Base-by-base conservation (phyloP, 2,329 filamentous ascomycete genomes). In the Rutstroemia sp. region DNA sequence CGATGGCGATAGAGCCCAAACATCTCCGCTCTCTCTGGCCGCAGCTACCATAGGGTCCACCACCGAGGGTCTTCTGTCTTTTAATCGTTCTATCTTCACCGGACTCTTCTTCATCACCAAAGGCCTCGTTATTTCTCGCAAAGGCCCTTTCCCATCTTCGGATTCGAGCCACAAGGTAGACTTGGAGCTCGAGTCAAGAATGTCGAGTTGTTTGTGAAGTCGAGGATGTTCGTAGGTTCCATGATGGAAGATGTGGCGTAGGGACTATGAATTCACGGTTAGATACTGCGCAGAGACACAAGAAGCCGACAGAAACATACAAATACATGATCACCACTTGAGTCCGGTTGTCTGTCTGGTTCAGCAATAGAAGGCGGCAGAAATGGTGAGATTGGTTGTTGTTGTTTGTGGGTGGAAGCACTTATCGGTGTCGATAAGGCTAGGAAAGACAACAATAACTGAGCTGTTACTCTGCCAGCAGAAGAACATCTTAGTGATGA, bases 231-330 rank as follows among this genome's bases (percentile, higher is more conserved):
- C 75, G 70, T 92, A 81, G 42, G 89, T 88, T 57, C 92, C 92
- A 73, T 96, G 92, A 70, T 96, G 92, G 73, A 89, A 94, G 67
- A 97, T 86, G 72, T 99, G 92, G 65, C 90, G 86, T 56, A 99
- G 81, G 6, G 79, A 84, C 75, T 79, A 70, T 48, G 30, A 44
- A 42, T 38, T 56, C 34, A 49, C 14, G 21, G 55, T 64, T 47
- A 66, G 63, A 42, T 14, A 34, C 12, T 34, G 30, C 9, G 30
- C 30, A 34, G 30, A 30, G 27, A 34, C 30, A 34, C 30, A 12
- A 4, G 12, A 34, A 14, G 9, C 12, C 19, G 49, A 25, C n/a
- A 45, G 17, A 10, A 27, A 68, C 73, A 62, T 67, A 78, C 75
- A 64, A 86, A 85, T 38, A 74, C 73, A 64, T 85, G 82, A 8